phyloP scores from a whole-genome alignment of 1,284 basidiomycete species.

The Lignosus rhinocerotis region DNA sequence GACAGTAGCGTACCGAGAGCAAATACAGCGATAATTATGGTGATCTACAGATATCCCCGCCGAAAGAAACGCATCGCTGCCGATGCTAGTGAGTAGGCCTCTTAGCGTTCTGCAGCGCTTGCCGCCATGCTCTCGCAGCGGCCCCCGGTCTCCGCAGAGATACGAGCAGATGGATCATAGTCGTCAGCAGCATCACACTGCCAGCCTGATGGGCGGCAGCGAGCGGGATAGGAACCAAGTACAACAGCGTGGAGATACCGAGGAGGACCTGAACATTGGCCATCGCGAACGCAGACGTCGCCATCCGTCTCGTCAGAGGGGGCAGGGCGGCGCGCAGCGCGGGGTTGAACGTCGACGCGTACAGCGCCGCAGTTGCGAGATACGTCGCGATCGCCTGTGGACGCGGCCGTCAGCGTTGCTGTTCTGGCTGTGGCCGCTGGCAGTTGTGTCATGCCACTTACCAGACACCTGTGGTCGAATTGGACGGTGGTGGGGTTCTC shows the following conservation, averaged over 20 bases:
- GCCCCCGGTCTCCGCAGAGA: conserved; percentile 71
- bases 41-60: conserved; percentile 8
- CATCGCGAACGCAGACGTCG: conserved; percentile 75
- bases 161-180: conserved; percentile 78
- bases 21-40: conserved; percentile 17
- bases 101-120: conserved; percentile 29
- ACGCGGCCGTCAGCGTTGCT: conserved; percentile 7
- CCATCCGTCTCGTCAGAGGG: conserved; percentile 60
- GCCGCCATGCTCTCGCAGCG: conserved; percentile 67
- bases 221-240: conserved; percentile 91
- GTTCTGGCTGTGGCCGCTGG: background rate
- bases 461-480: conserved; percentile 92
- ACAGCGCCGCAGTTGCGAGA: conserved; percentile 66
- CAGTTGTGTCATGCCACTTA: conserved; percentile 40
- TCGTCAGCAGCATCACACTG: conserved; percentile 85
- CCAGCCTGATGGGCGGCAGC: conserved; percentile 96
- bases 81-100: conserved; percentile 1
- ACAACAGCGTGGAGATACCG: conserved; percentile 90
- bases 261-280: conserved; percentile 87
- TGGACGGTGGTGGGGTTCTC: conserved; percentile 99
- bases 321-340: conserved; percentile 66
- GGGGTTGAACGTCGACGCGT: conserved; percentile 52
- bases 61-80: background rate
- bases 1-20: conserved; percentile 2
- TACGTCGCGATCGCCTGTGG: conserved; percentile 83